Base-by-base conservation (phyloP, 2,329 filamentous ascomycete genomes). In the Ascochyta pisi region DNA sequence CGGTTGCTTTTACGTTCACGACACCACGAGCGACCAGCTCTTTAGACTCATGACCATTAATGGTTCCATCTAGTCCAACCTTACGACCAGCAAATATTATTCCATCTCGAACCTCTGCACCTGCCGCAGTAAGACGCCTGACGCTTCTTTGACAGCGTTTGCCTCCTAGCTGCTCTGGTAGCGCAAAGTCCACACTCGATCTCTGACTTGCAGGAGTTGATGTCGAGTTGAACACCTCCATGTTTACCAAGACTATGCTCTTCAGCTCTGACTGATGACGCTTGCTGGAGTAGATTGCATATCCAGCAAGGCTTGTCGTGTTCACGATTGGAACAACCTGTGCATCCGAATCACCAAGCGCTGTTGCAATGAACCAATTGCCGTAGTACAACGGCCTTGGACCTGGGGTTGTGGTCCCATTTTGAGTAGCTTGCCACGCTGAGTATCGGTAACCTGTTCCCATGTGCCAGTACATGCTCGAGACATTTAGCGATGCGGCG, bases 381-480 rank as follows among this genome's bases (percentile, higher is more conserved):
- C 84, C 86, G 62, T 89, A 89, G 70, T 88, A 89, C 16, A 62
- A 22, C 3, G 59, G 59, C 15, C 62, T 47, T 7, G 59, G 58
- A 4, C 61, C 62, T 0, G 86, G 85, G 0, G 85, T 75, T 63
- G 86, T 87, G 22, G 85, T 88, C 10, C 84, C 86, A 3, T 80
- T 77, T 9, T 76, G 66, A 35, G 86, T 64, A 0, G 86, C 85
- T 63, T 89, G 86, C 86, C 86, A 88, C 41, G 79, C 75, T 54
- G 78, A 78, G 67, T 88, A 89, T 4, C 86, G 79, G 65, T 85
- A 88, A 64, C 86, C 81, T 6, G 84, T 86, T 7, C 86, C 86
- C 77, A 85, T 83, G 70, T 89, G 86, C 83, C 88, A 85, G 66
- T 88, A 84, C 2, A 85, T 79, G 10, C 85, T 80, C 31, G 76